Base-by-base conservation (phyloP, 75 land plant species). In the Selaginella moellendorffii region DNA sequence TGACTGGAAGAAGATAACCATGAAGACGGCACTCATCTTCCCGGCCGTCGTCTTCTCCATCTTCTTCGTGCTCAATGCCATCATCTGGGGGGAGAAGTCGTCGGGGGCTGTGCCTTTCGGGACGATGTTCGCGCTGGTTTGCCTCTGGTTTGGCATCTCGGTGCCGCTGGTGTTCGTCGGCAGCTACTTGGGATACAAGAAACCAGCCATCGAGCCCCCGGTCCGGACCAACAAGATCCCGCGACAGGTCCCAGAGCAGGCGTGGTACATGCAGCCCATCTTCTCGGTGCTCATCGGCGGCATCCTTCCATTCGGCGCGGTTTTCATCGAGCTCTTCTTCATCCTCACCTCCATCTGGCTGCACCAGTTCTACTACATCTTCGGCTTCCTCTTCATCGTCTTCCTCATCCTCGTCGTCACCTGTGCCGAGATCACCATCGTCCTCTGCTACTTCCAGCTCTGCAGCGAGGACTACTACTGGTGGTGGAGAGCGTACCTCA, bases 401-500 rank as follows among this genome's bases (percentile, higher is more conserved):
- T 87, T 91, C 67, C 22, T 87, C 52, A 84, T 91, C 31, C 81
- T 91, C 24, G 61, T 87, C 2, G 74, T 91, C 67, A 84, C 85
- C 9, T 91, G 97, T 58, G 97, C 84, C 20, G 92, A 87, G 79
- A 87, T 91, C 69, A 80, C 88, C 1, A 77, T 91, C 22, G 88
- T 91, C 61, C 84, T 91, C 0, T 87, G 92, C 72, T 91, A 87
- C 72, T 87, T 91, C 72, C 88, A 91, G 66, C 78, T 91, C 26
- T 91, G 97, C 68, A 84, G 85, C 63, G 92, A 87, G 71, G 88
- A 91, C 68, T 91, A 84, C 70, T 67, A 72, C 26, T 87, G 92
- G 92, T 91, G 97, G 97, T 91, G 97, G 92, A 87, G 88, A 58
- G 72, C 88, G 1, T 91, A 87, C 61, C 63, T 91, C 61, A 84